These are phyloP conservation scores for Fusarium oxysporum DNA, from an alignment of 2,329 filamentous ascomycete species.

Conservation along the genomic window DNA sequence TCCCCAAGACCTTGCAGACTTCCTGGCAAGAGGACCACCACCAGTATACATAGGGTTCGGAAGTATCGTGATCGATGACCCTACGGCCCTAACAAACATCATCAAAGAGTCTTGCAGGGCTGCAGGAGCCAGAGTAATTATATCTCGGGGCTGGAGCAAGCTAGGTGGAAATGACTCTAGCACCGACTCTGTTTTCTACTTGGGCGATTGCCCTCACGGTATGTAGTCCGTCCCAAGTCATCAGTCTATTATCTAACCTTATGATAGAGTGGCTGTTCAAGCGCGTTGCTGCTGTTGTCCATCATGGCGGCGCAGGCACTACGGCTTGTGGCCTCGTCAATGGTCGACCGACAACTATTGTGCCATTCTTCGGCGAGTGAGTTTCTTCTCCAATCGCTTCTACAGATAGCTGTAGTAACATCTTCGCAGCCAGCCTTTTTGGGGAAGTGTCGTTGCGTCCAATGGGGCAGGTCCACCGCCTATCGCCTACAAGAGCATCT, in stretches of 20 bases:
- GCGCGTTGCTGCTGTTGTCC: neutral
- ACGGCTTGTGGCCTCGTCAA: neutral
- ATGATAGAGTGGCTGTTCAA: constrained; percentile 6
- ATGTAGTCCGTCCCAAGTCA: accelerated
- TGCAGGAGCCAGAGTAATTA: constrained; percentile 74
- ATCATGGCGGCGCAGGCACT: neutral
- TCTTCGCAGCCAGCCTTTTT: constrained; percentile 21
- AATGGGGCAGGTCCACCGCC: constrained; percentile 15
- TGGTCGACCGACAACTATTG: neutral
- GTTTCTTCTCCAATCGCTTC: accelerated
- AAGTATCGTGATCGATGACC: constrained; percentile 79
- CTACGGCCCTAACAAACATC: constrained; percentile 74
- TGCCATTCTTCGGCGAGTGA: constrained; percentile 8
- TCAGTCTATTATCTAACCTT: accelerated
- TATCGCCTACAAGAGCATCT: constrained; percentile 17
- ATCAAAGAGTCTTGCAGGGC: constrained; percentile 75
- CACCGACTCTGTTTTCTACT: neutral
- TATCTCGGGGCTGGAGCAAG: constrained; percentile 78
- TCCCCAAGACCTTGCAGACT: constrained; percentile 63
- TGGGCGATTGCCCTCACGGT: constrained; percentile 10
- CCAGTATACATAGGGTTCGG: constrained; percentile 82
- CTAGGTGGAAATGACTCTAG: neutral
- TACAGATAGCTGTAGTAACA: accelerated
- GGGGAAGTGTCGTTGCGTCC: constrained; percentile 19
- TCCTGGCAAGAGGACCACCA: constrained; percentile 65